Evolutionary conservation across 1,284 basidiomycete species (phyloP), one percentile per base, ranked within the genome.

Genomic region (Ceratobasidium sp.): DNA sequence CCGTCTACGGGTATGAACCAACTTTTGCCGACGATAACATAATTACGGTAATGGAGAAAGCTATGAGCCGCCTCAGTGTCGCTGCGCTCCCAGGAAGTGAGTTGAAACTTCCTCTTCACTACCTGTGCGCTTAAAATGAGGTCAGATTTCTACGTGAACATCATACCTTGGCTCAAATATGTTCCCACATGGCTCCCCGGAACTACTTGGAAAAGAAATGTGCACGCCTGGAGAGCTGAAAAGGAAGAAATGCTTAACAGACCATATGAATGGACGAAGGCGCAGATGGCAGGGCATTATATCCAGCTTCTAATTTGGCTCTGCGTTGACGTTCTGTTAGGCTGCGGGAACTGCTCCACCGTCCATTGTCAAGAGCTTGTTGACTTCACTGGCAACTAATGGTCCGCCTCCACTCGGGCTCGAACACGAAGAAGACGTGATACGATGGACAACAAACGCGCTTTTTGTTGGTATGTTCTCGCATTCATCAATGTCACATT

Each of bases 121-220:
- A 11, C 11, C 11, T 4, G 11, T 38, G 11, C 11, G n/a, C 28
- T 55, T 9, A 55, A 52, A 26, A 2, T 35, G 9, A 38, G 28
- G 16, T 41, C 26, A 66, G 63, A 52, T 23, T 66, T 66, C 63
- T 66, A 35, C 32, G 64, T 67, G 3, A 67, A 67, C 16, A 43
- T 50, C 18, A 54, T 67, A 11, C 50, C 64, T 2, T 67, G 64
- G 64, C 35, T 74, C 4, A 46, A 72, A 30, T 72, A 72, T 18
- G 38, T 74, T n/a, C 73, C 73, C 0, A 21, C 38, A 23, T 74
- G 73, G 73, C 49, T 74, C 16, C 73, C 73, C 2, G 73, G 73
- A 23, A 59, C 73, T 8, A 35, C 44, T 38, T 74, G 62, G 58
- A 74, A 74, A 38, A 67, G 59, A 16, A 52, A 72, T 4, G 73